Evolutionary conservation across 169 alveolate species (phyloP).

Genomic region (Plasmodium ovale): DNA sequence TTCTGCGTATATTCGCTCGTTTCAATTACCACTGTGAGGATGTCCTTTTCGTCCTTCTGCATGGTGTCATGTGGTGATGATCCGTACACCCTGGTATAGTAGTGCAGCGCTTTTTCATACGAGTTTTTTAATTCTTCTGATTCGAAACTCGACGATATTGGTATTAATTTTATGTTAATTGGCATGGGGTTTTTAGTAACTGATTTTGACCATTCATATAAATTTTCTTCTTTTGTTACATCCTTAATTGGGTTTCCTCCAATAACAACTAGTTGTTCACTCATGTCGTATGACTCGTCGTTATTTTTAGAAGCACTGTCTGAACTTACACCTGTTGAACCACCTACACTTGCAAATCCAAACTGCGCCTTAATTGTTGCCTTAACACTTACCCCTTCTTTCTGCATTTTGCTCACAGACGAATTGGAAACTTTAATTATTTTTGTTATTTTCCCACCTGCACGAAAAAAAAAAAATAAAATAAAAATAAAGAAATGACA

Average conservation of each 20-base stretch:
- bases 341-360: conserved; percentile 74
- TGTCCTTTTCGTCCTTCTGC: conserved; percentile 71
- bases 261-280: conserved; percentile 80
- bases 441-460: conserved; percentile 89
- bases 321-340: conserved; percentile 18
- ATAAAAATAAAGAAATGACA: neutral
- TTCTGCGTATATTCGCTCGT: too few relatives aligned
- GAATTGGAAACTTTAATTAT: conserved; percentile 81
- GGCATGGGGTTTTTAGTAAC: conserved; percentile 85
- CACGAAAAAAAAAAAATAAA: neutral
- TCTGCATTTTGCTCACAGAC: conserved; percentile 80
- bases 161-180: conserved; percentile 79
- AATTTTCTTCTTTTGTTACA: conserved; percentile 81
- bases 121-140: conserved; percentile 69
- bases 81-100: conserved; percentile 84
- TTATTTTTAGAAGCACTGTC: conserved; percentile 20
- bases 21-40: conserved; percentile 30
- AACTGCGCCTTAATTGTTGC: conserved; percentile 78
- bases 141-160: conserved; percentile 62
- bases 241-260: conserved; percentile 87
- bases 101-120: conserved; percentile 83
- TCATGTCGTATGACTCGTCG: conserved; percentile 62
- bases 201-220: conserved; percentile 82
- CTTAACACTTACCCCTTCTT: conserved; percentile 82
- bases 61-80: conserved; percentile 78